Conservation (phyloP, 208 protist species). For the Acanthamoeba quina region DNA sequence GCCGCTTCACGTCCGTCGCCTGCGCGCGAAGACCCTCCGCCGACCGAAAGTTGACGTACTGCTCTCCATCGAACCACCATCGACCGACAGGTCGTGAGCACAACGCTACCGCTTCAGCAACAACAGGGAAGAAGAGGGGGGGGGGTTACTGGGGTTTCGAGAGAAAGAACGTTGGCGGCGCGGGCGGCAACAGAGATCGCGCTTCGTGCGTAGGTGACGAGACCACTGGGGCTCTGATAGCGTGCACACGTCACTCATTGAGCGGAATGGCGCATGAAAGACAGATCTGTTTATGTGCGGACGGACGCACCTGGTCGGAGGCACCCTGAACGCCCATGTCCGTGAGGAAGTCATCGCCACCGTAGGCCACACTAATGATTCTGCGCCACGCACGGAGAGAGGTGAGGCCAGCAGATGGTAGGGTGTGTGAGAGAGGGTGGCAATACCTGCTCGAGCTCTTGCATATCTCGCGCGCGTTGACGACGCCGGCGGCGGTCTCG, state of each 20-base stretch:
- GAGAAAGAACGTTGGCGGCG: constrained; percentile 41
- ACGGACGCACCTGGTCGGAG: constrained; percentile 15
- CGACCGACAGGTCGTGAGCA: background rate
- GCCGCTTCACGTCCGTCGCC: background rate
- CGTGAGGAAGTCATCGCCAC: constrained; percentile 70
- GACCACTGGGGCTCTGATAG: background rate
- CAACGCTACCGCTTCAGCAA: too few relatives aligned
- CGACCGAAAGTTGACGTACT: constrained; percentile 69
- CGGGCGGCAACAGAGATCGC: constrained; percentile 48
- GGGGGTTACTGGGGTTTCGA: constrained; percentile 32
- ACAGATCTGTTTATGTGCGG: background rate
- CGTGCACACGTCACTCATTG: background rate
- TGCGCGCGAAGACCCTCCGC: constrained; percentile 3
- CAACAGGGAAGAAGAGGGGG: too few relatives aligned
- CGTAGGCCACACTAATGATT: constrained; percentile 62
- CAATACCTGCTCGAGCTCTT: background rate
- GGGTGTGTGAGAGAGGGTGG: too few relatives aligned
- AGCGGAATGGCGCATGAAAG: background rate
- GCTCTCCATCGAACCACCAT: background rate
- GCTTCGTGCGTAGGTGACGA: constrained; percentile 35
- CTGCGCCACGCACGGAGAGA: too few relatives aligned
- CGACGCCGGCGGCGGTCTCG: constrained; percentile 56
- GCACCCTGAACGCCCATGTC: constrained; percentile 72
- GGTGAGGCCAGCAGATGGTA: too few relatives aligned
- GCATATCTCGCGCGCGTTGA: constrained; percentile 64